These are phyloP conservation scores for Saturnispora sekii DNA, from an alignment of 805 yeast species.

Conservation along the genomic window DNA sequence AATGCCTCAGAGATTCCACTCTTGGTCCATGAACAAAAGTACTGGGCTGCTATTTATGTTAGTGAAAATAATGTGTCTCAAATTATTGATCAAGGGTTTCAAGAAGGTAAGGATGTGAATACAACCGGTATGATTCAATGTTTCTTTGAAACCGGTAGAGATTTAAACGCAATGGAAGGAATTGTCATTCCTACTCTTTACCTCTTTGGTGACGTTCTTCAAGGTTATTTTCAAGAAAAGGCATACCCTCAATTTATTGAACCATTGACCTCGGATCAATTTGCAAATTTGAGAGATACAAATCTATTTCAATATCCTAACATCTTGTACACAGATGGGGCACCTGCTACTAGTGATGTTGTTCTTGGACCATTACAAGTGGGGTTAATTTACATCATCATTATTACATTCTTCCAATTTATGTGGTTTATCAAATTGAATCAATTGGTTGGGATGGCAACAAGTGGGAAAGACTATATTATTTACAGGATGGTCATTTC, in stretches of 20 bases:
- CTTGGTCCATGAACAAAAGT: constrained; percentile 43
- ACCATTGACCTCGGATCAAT: constrained; percentile 19
- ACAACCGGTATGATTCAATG: constrained; percentile 18
- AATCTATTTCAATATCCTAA: constrained; percentile 18
- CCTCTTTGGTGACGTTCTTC: constrained; percentile 27
- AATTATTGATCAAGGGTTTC: constrained; percentile 31
- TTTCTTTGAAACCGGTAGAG: constrained; percentile 57
- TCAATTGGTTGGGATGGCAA: constrained; percentile 35
- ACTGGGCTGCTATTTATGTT: constrained; percentile 57
- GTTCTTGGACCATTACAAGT: constrained; percentile 62
- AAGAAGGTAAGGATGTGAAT: constrained; percentile 24
- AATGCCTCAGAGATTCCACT: constrained; percentile 31
- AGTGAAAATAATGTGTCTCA: constrained; percentile 35
- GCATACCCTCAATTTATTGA: constrained; percentile 25
- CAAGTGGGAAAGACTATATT: constrained; percentile 35
- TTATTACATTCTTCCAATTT: constrained; percentile 64
- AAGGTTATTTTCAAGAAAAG: constrained; percentile 10
- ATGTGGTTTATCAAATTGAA: constrained; percentile 50
- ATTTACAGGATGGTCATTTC: constrained; percentile 43
- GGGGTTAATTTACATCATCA: constrained; percentile 63
- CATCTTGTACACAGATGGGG: constrained; percentile 11
- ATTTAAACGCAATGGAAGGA: constrained; percentile 37
- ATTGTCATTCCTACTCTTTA: constrained; percentile 37
- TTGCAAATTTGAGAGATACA: constrained; percentile 15
- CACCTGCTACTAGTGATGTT: constrained; percentile 32